These are phyloP conservation scores for Geotrichum bryndzae DNA, from an alignment of 1,139 yeast species.

Conservation along the genomic window DNA sequence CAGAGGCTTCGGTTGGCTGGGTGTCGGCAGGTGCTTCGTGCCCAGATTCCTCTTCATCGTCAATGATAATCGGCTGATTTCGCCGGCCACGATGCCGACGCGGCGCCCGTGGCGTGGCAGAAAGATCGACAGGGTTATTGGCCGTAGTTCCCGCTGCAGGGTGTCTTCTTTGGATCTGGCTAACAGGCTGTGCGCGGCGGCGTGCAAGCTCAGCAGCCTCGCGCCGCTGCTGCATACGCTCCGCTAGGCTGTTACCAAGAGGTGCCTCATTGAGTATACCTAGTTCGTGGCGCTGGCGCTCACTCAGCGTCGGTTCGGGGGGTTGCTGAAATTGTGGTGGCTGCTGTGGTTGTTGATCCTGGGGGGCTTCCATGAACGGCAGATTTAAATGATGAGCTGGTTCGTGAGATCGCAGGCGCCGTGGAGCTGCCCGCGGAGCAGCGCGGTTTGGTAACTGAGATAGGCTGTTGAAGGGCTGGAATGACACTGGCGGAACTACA, in stretches of 20 bases:
- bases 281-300: constrained; percentile 5
- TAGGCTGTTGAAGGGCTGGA: background rate
- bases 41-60: constrained; percentile 3
- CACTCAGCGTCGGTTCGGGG: background rate
- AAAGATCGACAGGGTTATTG: background rate
- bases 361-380: background rate
- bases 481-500: background rate
- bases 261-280: background rate
- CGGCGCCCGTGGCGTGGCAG: background rate
- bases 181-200: background rate
- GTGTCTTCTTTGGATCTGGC: background rate
- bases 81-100: background rate
- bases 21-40: background rate
- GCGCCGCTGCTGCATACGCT: background rate
- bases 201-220: background rate
- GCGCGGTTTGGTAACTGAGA: background rate
- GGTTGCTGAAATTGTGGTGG: background rate
- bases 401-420: background rate
- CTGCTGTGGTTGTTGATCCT: background rate
- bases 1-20: background rate
- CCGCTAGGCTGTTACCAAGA: background rate
- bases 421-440: background rate
- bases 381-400: background rate
- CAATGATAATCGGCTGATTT: background rate
- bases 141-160: background rate